phyloP scores from a whole-genome alignment of 2,329 filamentous ascomycete genomes.

The Fusarium temperatum region DNA sequence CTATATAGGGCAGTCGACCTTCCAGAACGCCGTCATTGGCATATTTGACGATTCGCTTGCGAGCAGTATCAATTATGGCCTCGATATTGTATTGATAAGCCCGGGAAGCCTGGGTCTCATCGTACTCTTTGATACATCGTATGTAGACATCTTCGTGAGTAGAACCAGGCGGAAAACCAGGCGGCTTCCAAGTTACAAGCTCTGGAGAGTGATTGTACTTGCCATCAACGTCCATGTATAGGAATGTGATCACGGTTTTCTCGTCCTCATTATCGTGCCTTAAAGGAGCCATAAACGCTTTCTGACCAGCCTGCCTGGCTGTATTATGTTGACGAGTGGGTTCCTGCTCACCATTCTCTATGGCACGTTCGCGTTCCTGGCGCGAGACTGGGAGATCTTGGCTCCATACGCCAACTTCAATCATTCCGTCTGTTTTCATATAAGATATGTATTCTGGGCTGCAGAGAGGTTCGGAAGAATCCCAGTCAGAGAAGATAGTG shows the following conservation, averaged over 20 bases:
- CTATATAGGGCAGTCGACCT: not conserved
- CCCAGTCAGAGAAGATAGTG: not conserved
- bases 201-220: not conserved
- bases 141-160: not conserved
- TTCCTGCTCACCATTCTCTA: not conserved
- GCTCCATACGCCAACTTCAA: not conserved
- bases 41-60: not conserved
- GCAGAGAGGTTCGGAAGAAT: not conserved
- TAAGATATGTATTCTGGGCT: not conserved
- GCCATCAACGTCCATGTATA: not conserved
- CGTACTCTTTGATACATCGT: not conserved
- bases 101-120: not conserved
- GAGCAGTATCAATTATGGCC: not conserved
- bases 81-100: not conserved
- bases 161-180: not conserved
- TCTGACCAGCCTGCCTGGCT: not conserved
- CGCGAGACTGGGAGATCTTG: not conserved
- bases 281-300: not conserved
- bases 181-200: not conserved
- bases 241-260: not conserved
- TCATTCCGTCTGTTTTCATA: not conserved
- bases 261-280: not conserved
- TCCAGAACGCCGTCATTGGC: not conserved
- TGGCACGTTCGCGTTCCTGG: not conserved
- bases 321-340: not conserved